Evolutionary conservation across 495 filamentous ascomycete genomes (phyloP).

Genomic region (Neurospora intermedia): DNA sequence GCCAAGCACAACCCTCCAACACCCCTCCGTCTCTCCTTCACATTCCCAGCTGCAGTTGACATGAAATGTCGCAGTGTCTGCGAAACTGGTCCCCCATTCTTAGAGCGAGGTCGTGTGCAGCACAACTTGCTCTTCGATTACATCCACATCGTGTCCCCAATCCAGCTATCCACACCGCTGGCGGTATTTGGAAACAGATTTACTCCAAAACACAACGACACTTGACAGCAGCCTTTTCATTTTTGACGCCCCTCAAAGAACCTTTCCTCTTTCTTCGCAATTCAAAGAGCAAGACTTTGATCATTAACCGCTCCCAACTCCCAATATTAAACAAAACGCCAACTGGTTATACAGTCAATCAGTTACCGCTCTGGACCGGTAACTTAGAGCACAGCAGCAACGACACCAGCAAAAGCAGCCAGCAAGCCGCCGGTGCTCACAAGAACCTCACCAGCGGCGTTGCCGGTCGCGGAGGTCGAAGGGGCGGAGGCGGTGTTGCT

Average conservation of each 20-base stretch:
- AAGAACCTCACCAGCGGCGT: constrained; percentile 21
- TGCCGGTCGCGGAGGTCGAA: constrained; percentile 14
- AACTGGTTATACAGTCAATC: not conserved
- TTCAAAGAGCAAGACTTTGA: not conserved
- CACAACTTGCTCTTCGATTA: not conserved
- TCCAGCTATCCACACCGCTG: not conserved
- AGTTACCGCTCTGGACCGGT: not conserved
- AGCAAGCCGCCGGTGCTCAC: constrained; percentile 22
- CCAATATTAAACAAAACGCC: not conserved
- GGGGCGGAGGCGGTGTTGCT: constrained; percentile 11
- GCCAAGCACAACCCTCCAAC: not conserved
- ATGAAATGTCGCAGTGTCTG: not conserved
- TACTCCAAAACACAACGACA: not conserved
- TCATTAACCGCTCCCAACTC: not conserved
- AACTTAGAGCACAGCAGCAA: constrained; percentile 22
- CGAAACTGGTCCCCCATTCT: not conserved
- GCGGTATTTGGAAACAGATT: not conserved
- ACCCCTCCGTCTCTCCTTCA: not conserved
- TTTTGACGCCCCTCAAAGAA: not conserved
- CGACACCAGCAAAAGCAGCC: constrained; percentile 24
- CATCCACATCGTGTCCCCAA: not conserved
- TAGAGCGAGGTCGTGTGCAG: not conserved
- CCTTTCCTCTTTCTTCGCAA: not conserved
- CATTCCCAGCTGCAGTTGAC: not conserved
- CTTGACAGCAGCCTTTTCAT: not conserved